These are phyloP conservation scores for Bromus sterilis DNA, from an alignment of 176 grass and related monocot genomes.

Conservation along the genomic window DNA sequence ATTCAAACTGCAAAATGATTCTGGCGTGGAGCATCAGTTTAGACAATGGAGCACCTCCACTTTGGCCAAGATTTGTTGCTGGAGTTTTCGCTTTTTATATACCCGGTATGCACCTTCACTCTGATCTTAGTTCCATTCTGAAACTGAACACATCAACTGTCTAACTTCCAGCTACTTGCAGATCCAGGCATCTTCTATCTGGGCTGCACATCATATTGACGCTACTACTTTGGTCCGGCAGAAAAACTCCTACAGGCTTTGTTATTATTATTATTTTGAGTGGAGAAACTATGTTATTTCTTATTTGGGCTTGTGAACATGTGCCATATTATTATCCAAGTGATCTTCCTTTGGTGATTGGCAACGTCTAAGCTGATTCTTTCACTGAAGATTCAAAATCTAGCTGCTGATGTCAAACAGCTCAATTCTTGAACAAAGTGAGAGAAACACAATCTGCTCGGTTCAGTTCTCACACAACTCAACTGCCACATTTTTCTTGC, in stretches of 20 bases:
- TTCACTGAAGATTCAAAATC: background rate
- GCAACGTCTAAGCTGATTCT: background rate
- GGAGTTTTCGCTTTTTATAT: background rate
- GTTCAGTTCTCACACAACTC: background rate
- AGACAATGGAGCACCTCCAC: background rate
- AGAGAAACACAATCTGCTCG: background rate
- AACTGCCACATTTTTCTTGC: background rate
- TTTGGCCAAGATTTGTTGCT: background rate
- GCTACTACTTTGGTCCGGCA: background rate
- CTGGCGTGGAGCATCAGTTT: background rate
- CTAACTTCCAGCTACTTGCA: constrained; percentile 6
- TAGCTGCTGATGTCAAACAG: background rate
- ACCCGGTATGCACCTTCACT: background rate
- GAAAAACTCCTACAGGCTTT: background rate
- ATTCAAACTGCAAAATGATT: constrained; percentile 4
- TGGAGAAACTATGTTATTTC: no score
- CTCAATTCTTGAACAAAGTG: constrained; percentile 4
- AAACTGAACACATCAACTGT: background rate
- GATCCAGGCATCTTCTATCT: background rate
- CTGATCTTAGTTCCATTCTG: background rate
- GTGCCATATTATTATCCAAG: background rate
- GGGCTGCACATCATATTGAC: background rate
- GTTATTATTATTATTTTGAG: no score
- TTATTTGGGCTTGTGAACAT: background rate
- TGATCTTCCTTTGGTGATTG: background rate